Percentiles rank a stretch among this genome's conserved stretches.
Evolutionary conservation across 2,329 filamentous ascomycete species (phyloP).

Genomic region (Microascus cirrosus): DNA sequence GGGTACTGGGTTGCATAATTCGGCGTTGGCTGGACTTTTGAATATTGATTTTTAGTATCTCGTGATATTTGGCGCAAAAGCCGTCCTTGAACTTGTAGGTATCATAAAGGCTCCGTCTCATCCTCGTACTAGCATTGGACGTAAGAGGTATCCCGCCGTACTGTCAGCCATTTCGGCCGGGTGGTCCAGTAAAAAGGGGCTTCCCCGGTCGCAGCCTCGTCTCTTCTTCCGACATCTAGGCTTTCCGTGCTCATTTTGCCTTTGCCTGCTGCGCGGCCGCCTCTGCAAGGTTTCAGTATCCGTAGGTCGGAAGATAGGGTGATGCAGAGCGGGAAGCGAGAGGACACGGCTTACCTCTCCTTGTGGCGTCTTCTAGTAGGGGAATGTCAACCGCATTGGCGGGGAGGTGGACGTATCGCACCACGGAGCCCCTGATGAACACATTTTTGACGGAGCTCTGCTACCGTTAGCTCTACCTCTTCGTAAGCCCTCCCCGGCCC

Average conservation of each 20-base stretch:
- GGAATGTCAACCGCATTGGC: conserved; percentile 74
- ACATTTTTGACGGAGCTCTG: conserved; percentile 81
- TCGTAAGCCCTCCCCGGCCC: not conserved
- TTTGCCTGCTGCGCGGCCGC: conserved; percentile 46
- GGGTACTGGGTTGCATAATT: not conserved
- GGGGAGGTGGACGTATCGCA: conserved; percentile 84
- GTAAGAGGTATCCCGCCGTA: not conserved
- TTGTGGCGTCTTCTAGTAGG: conserved; percentile 80
- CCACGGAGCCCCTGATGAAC: conserved; percentile 88
- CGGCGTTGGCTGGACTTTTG: not conserved
- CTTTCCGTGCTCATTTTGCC: conserved; percentile 29
- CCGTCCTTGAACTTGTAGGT: not conserved
- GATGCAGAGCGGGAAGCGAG: not conserved
- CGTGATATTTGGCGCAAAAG: not conserved
- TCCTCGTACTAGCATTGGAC: not conserved
- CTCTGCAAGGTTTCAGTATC: conserved; percentile 24
- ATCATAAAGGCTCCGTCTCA: not conserved
- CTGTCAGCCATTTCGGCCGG: not conserved
- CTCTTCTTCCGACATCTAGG: not conserved
- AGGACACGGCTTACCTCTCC: conserved; percentile 48
- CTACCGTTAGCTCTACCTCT: not conserved
- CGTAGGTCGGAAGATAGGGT: not conserved
- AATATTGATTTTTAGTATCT: not conserved
- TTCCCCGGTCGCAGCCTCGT: not conserved
- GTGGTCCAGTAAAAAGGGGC: not conserved